Evolutionary conservation across 2,329 filamentous ascomycete species (phyloP), one percentile per base, ranked within the genome.

Genomic region (Penicillium occitanis): DNA sequence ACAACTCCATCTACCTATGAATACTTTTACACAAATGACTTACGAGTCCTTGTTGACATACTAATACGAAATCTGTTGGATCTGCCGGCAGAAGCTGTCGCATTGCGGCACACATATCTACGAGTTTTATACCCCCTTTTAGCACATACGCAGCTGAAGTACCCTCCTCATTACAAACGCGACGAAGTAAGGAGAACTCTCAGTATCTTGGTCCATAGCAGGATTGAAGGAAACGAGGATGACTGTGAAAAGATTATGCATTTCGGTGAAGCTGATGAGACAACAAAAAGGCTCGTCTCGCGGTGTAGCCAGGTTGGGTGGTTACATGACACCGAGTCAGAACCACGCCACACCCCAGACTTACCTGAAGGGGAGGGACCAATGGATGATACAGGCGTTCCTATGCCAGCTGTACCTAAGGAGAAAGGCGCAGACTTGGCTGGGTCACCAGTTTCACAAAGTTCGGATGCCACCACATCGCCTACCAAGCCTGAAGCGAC

Each of bases 21-120:
- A 79, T 99, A 98, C 79, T 99, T 99, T 75, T 99, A 98, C 78
- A 97, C 93, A 33, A 99, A 99, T 75, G 95, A 99, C 74, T 84
- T 99, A 35, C 91, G 92, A 66, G 95, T 99, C 4, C 86, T 99
- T 17, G 85, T 98, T 57, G 95, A 99, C 74, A 95, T 99, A 69
- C 93, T 99, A 66, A 92, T 99, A 68, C 91, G 95, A 51, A 99
- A 99, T 73, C 84, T 99, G n/a, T 88, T 98, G 73, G 95, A 99
- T 76, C 84, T 99, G 8, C 95, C 96, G 0, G 90, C 94, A 73
- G 94, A 97, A 75, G 88, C 83, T 11, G 72, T 76, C 14, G 81
- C 87, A 2, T 82, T 99, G 66, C 88, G 94, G 44, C 95, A 99
- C 77, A 99, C 95, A 3, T 99, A 99, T 75, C 85, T 99, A 5